Evolutionary conservation across 2,329 filamentous ascomycete species (phyloP).

Genomic region (Aspergillus sp.): DNA sequence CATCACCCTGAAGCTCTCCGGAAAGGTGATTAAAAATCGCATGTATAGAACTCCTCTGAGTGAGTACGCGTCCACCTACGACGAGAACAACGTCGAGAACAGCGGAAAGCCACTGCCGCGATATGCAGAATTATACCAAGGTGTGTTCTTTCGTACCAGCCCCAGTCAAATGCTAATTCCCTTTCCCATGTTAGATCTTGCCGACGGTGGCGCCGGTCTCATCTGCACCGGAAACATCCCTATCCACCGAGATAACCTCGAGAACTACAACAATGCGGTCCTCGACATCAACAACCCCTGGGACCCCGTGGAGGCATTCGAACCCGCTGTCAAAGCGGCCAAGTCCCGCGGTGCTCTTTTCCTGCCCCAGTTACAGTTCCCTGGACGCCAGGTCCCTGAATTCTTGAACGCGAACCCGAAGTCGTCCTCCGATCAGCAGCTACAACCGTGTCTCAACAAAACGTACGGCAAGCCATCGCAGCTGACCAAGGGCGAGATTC

Average conservation of each 20-base stretch:
- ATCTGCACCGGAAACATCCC: conserved; percentile 30
- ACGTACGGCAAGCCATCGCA: background rate
- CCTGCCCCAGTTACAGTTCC: conserved; percentile 25
- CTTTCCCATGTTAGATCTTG: background rate
- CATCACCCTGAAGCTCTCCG: conserved; percentile 21
- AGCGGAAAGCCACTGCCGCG: conserved; percentile 19
- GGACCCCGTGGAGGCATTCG: conserved; percentile 23
- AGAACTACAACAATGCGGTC: conserved; percentile 28
- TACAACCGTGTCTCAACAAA: conserved; percentile 12
- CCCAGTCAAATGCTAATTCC: background rate
- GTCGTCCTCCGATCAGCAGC: conserved; percentile 22
- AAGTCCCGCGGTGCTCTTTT: conserved; percentile 24
- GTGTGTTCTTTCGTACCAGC: background rate
- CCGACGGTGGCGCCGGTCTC: conserved; percentile 21
- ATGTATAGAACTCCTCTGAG: conserved; percentile 25
- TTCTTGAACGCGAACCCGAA: conserved; percentile 24
- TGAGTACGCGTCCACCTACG: conserved; percentile 23
- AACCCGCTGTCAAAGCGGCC: conserved; percentile 21
- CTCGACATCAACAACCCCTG: conserved; percentile 25
- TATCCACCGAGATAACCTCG: conserved; percentile 26
- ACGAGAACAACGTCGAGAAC: conserved; percentile 24
- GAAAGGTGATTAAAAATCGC: conserved; percentile 23
- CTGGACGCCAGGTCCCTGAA: conserved; percentile 24
- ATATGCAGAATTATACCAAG: conserved; percentile 23
- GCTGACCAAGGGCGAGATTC: background rate